Conservation (phyloP, 768 basidiomycete species). For the Podaxis mareebaensis region DNA sequence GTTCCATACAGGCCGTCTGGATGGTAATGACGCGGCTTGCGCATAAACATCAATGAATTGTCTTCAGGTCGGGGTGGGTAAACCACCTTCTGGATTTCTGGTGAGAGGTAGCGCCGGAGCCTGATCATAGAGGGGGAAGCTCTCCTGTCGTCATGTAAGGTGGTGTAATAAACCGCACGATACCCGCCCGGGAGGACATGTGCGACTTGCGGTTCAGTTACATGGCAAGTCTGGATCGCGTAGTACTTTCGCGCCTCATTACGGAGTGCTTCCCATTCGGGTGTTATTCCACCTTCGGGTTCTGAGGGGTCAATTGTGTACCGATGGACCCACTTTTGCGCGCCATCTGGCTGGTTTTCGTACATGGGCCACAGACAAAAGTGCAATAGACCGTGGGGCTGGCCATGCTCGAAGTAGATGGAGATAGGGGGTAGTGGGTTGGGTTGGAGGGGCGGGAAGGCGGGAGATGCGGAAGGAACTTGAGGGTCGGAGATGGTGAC, state of each 20-base stretch:
- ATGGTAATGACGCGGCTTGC: constrained; percentile 1
- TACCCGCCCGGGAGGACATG: constrained; percentile 44
- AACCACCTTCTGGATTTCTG: constrained; percentile 7
- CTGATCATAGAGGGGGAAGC: constrained; percentile 34
- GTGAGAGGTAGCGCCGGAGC: constrained; percentile 41
- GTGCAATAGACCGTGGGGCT: constrained; percentile 34
- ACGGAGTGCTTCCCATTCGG: constrained; percentile 23
- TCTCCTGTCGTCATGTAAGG: constrained; percentile 30
- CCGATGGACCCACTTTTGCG: background rate
- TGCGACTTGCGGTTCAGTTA: constrained; percentile 26
- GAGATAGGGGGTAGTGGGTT: constrained; percentile 39
- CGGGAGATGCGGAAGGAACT: constrained; percentile 17
- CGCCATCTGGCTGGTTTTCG: constrained; percentile 9
- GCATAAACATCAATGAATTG: constrained; percentile 9
- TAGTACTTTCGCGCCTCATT: background rate
- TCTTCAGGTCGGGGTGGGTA: constrained; percentile 9
- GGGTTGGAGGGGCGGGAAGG: constrained; percentile 17
- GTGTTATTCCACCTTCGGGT: constrained; percentile 20
- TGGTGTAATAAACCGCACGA: constrained; percentile 43
- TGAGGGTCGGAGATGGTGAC: constrained; percentile 15
- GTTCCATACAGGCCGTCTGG: constrained; percentile 11
- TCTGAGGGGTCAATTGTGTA: constrained; percentile 21
- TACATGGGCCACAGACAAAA: constrained; percentile 27
- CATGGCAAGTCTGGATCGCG: constrained; percentile 18
- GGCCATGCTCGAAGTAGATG: constrained; percentile 32